Conservation (phyloP, 257 asterid genomes). For the Salvia miltiorrhiza region DNA sequence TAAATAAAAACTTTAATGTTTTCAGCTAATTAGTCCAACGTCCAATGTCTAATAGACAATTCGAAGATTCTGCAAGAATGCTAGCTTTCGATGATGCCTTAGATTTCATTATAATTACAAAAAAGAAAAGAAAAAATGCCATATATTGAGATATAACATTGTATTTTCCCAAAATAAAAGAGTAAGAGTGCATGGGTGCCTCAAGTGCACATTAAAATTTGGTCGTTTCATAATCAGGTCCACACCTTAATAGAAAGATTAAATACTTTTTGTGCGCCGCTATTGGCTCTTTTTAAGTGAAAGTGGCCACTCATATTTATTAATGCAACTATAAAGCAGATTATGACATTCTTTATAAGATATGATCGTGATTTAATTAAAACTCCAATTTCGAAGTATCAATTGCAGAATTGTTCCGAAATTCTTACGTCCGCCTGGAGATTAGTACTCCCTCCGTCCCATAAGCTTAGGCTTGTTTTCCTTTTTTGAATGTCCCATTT, state of each 20-base stretch:
- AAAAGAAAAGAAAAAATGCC: no score
- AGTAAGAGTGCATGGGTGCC: background rate
- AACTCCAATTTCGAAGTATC: constrained; percentile 7
- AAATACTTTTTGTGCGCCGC: constrained; percentile 23
- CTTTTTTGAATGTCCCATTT: no score
- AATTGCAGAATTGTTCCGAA: constrained; percentile 21
- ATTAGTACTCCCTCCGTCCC: no score
- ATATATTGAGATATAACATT: no score
- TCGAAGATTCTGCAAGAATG: no score
- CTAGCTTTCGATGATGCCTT: no score
- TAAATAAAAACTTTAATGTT: no score
- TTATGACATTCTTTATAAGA: constrained; percentile 21
- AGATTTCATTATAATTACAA: no score
- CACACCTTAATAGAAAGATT: constrained; percentile 33
- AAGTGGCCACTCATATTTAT: constrained; percentile 27
- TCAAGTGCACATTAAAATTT: background rate
- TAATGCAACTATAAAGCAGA: constrained; percentile 31
- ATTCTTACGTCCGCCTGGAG: background rate
- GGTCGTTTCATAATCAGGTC: constrained; percentile 14
- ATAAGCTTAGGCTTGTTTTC: no score
- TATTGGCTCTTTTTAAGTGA: constrained; percentile 35
- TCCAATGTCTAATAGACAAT: no score
- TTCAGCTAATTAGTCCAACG: no score
- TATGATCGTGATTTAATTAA: constrained; percentile 4
- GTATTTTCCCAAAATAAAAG: background rate